A percentile compares a stretch with the other conserved stretches of the same genome.
Conservation (phyloP, 2,329 filamentous ascomycete genomes). For the Colletotrichum phormii region DNA sequence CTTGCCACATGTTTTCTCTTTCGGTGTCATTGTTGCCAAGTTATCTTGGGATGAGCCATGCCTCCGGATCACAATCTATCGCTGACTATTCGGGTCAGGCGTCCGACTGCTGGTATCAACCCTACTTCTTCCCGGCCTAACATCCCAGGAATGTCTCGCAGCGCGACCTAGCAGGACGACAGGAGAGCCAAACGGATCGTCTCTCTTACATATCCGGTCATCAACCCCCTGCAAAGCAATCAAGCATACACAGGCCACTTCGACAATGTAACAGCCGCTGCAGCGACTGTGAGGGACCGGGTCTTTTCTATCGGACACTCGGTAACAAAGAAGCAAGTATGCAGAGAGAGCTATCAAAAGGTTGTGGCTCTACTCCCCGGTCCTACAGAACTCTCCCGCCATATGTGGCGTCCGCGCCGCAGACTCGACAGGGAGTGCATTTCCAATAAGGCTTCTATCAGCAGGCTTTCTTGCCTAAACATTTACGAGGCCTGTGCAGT, state of each 20-base stretch:
- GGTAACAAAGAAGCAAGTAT: not conserved
- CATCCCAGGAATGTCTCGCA: not conserved
- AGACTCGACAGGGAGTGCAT: not conserved
- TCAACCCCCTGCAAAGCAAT: not conserved
- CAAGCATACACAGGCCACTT: not conserved
- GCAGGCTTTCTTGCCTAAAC: not conserved
- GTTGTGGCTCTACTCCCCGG: not conserved
- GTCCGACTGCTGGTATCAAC: not conserved
- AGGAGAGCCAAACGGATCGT: slow-evolving; percentile 3
- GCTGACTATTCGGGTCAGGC: slow-evolving; percentile 2
- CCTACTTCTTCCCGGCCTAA: not conserved
- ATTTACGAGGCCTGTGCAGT: not conserved
- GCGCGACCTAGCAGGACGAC: not conserved
- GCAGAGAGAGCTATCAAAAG: not conserved
- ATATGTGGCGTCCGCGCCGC: not conserved
- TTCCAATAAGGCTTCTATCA: not conserved
- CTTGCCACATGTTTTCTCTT: slow-evolving; percentile 33
- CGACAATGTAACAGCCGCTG: not conserved
- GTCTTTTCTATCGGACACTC: not conserved
- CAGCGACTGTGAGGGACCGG: not conserved
- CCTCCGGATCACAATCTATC: slow-evolving; percentile 23
- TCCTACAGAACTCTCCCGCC: not conserved
- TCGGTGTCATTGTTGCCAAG: not conserved
- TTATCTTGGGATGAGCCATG: not conserved
- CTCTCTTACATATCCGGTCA: not conserved